Conservation (phyloP, 306 rosid genomes). For the Vigna nakashimae region DNA sequence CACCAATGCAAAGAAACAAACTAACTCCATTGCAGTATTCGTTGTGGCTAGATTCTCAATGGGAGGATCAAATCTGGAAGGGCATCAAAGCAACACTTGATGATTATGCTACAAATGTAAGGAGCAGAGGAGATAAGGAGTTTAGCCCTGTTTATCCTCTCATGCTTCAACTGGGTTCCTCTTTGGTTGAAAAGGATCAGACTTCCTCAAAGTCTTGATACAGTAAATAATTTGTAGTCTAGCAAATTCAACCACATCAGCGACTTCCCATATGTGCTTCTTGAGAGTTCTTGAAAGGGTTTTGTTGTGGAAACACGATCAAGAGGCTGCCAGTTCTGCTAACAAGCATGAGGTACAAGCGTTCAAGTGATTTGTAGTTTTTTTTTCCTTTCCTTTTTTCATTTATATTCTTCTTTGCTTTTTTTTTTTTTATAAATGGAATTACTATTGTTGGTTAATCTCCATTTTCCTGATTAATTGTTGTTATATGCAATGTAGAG, state of each 20-base stretch:
- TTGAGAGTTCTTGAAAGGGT: constrained; percentile 37
- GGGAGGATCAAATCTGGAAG: constrained; percentile 97
- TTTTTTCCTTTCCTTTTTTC: neutral
- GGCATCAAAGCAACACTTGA: constrained; percentile 93
- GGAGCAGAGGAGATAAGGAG: constrained; percentile 94
- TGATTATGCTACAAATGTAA: constrained; percentile 83
- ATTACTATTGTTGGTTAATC: constrained; percentile 19
- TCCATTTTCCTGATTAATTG: constrained; percentile 37
- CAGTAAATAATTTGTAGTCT: constrained; percentile 44
- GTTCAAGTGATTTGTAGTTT: constrained; percentile 8
- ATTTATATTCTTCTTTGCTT: neutral
- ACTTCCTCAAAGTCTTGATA: constrained; percentile 58
- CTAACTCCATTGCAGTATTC: constrained; percentile 90
- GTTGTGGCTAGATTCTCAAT: constrained; percentile 97
- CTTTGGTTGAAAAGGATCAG: constrained; percentile 61
- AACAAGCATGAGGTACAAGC: constrained; percentile 45
- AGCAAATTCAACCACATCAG: constrained; percentile 37
- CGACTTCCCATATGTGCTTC: constrained; percentile 38
- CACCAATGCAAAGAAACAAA: constrained; percentile 92
- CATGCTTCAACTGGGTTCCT: constrained; percentile 88
- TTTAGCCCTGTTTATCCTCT: constrained; percentile 95
- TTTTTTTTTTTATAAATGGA: neutral
- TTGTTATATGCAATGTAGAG: constrained; percentile 52
- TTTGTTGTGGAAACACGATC: constrained; percentile 47
- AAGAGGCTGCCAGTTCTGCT: constrained; percentile 41